Conservation (phyloP, 2,329 filamentous ascomycete species). For the Diplodia intermedia region DNA sequence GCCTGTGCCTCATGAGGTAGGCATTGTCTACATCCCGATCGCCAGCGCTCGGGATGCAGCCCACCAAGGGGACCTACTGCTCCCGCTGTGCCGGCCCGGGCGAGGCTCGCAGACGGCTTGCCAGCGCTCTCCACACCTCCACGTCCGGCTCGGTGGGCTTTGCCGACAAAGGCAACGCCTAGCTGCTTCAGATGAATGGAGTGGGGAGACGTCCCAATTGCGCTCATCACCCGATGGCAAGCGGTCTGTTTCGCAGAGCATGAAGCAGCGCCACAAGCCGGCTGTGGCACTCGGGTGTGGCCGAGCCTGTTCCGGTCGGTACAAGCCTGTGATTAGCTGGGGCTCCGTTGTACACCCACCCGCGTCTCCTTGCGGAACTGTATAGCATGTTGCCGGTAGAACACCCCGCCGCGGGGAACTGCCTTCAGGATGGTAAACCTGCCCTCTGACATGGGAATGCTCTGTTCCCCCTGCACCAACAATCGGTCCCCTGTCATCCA, state of each 20-base stretch:
- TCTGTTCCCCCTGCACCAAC: neutral
- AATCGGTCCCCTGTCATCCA: neutral
- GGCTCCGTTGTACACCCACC: too few relatives aligned
- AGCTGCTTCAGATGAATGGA: slow-evolving; percentile 31
- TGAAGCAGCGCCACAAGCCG: slow-evolving; percentile 13
- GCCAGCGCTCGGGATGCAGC: neutral
- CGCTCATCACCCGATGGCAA: neutral
- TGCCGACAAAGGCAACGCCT: neutral
- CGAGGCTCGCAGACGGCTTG: neutral
- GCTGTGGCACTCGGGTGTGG: slow-evolving; percentile 6
- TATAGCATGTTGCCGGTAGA: slow-evolving; percentile 2
- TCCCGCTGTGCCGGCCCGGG: neutral
- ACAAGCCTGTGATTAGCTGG: neutral
- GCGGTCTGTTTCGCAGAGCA: slow-evolving; percentile 29
- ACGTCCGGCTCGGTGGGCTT: neutral
- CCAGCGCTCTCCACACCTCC: neutral
- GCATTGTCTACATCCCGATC: neutral
- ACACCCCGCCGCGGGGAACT: neutral
- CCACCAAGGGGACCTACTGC: neutral
- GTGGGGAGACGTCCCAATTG: slow-evolving; percentile 18
- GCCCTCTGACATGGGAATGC: neutral
- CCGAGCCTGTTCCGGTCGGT: neutral
- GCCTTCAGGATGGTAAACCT: neutral
- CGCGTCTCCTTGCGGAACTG: neutral
- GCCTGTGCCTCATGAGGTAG: neutral